phyloP scores from a whole-genome alignment of 2,329 filamentous ascomycete species.

The Sclerotiophoma versabilis region DNA sequence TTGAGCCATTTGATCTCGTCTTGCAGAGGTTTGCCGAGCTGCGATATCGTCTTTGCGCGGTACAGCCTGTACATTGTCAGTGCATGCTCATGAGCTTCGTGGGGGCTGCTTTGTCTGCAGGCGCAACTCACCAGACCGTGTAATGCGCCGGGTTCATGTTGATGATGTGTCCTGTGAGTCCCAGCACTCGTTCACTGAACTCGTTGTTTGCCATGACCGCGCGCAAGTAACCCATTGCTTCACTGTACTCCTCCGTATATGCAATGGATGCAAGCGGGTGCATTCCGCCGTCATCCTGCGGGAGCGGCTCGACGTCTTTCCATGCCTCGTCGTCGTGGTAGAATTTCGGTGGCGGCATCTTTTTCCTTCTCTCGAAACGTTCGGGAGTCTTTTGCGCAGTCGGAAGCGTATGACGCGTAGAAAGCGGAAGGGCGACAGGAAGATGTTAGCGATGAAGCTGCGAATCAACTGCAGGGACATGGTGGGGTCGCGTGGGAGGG shows the following conservation, averaged over 20 bases:
- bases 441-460: slow-evolving; percentile 13
- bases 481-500: slow-evolving; percentile 16
- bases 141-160: slow-evolving; percentile 95
- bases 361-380: not conserved
- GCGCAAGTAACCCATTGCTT: slow-evolving; percentile 91
- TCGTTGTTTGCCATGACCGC: slow-evolving; percentile 92
- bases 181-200: slow-evolving; percentile 77
- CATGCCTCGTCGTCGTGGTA: slow-evolving; percentile 76
- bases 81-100: not conserved
- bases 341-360: slow-evolving; percentile 34
- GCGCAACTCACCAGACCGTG: slow-evolving; percentile 77
- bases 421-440: slow-evolving; percentile 5
- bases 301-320: slow-evolving; percentile 84
- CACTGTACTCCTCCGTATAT: slow-evolving; percentile 87
- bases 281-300: slow-evolving; percentile 77
- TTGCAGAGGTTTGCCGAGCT: slow-evolving; percentile 68
- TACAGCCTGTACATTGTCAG: slow-evolving; percentile 69
- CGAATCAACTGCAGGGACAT: slow-evolving; percentile 19
- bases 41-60: slow-evolving; percentile 78
- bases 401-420: slow-evolving; percentile 6
- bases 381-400: not conserved
- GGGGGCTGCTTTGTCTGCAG: not conserved
- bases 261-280: slow-evolving; percentile 89
- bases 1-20: slow-evolving; percentile 89
- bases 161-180: slow-evolving; percentile 88